phyloP scores from a whole-genome alignment of 148 eudicot genomes.

The Tetragonia tetragonoides region DNA sequence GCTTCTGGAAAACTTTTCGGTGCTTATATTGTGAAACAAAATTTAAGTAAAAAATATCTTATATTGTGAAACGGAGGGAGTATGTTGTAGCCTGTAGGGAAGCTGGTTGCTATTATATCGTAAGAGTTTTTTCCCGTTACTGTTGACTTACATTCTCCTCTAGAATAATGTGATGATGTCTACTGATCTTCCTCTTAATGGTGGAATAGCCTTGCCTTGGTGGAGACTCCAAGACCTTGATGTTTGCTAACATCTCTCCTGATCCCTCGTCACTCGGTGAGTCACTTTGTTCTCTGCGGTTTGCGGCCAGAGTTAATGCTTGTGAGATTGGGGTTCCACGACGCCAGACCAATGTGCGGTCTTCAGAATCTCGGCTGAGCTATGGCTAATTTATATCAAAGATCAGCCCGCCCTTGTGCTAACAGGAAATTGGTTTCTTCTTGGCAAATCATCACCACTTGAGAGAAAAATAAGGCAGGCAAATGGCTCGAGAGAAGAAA shows the following conservation, averaged over 20 bases:
- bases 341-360: slow-evolving; percentile 66
- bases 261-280: slow-evolving; percentile 72
- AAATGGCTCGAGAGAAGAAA: not conserved
- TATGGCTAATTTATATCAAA: slow-evolving; percentile 42
- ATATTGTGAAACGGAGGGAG: too few species aligned
- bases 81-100: too few species aligned
- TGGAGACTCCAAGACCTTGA: slow-evolving; percentile 93
- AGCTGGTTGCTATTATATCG: too few species aligned
- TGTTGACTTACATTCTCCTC: not conserved
- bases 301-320: slow-evolving; percentile 88
- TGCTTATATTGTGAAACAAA: too few species aligned
- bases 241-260: slow-evolving; percentile 90
- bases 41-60: too few species aligned
- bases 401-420: slow-evolving; percentile 9
- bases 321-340: slow-evolving; percentile 93
- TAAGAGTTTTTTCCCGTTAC: not conserved
- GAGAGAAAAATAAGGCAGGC: not conserved
- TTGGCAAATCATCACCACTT: slow-evolving; percentile 26
- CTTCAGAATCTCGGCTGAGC: slow-evolving; percentile 66
- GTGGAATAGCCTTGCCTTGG: slow-evolving; percentile 90
- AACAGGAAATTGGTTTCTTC: slow-evolving; percentile 28
- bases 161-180: not conserved
- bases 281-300: slow-evolving; percentile 86
- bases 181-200: slow-evolving; percentile 9
- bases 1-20: too few species aligned